phyloP scores from a whole-genome alignment of 768 basidiomycete genomes.

The Astraeus odoratus region DNA sequence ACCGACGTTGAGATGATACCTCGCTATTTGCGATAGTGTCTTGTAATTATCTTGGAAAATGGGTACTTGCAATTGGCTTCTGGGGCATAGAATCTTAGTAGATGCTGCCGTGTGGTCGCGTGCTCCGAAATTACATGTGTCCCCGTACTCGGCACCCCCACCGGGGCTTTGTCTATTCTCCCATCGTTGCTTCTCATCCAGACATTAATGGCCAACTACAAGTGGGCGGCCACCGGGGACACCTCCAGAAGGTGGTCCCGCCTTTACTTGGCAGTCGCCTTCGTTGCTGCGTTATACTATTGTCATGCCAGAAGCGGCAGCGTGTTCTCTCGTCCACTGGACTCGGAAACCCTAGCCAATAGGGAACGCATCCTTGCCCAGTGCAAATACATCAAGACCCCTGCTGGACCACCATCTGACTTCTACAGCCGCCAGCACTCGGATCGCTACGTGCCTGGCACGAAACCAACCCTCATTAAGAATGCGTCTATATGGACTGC shows the following conservation, averaged over 20 bases:
- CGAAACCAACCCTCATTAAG: constrained; percentile 55
- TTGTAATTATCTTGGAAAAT: too few species aligned
- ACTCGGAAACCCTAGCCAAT: constrained; percentile 6
- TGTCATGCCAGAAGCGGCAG: neutral
- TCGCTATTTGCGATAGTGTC: too few species aligned
- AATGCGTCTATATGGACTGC: constrained; percentile 88
- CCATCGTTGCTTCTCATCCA: neutral
- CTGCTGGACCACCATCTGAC: constrained; percentile 37
- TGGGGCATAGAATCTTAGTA: neutral
- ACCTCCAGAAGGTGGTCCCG: constrained; percentile 5
- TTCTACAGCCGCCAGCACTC: constrained; percentile 48
- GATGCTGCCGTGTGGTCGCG: too few species aligned
- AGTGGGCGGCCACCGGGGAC: neutral
- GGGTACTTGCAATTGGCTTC: too few species aligned
- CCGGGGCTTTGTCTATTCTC: neutral
- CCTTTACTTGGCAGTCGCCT: constrained; percentile 5
- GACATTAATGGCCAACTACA: constrained; percentile 2
- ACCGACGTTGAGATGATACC: too few species aligned
- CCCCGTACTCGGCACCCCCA: neutral
- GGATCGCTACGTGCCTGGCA: constrained; percentile 61
- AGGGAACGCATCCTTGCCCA: constrained; percentile 28
- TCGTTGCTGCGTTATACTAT: constrained; percentile 5
- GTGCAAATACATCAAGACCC: constrained; percentile 36
- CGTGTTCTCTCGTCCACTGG: neutral
- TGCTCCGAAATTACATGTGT: too few species aligned